Percentiles rank a stretch among this genome's conserved stretches.
These are phyloP conservation scores for Plasmodium reichenowi DNA, from an alignment of 169 alveolate species.

Conservation along the genomic window DNA sequence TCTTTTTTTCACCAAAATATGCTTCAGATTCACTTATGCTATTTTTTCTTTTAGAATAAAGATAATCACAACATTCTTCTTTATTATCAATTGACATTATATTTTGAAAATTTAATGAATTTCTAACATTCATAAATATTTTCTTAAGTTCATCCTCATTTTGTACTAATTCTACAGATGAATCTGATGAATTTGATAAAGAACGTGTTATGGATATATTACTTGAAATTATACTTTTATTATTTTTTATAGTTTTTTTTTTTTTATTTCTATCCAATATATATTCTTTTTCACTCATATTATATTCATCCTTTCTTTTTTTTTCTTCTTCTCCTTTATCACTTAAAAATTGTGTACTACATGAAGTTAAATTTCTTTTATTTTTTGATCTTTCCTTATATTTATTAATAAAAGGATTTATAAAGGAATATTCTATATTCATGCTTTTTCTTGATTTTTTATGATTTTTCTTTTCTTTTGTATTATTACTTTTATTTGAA, in stretches of 20 bases:
- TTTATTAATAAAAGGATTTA: conserved; percentile 52
- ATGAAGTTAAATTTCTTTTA: neutral
- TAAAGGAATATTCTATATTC: conserved; percentile 70
- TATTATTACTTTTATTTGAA: neutral
- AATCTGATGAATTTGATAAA: conserved; percentile 29
- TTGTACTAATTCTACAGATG: conserved; percentile 73
- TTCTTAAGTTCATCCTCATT: conserved; percentile 59
- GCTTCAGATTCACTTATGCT: conserved; percentile 73
- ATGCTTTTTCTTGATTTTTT: conserved; percentile 57
- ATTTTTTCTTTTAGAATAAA: conserved; percentile 38
- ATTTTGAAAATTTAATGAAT: conserved; percentile 67
- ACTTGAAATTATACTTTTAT: neutral
- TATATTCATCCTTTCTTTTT: conserved; percentile 1
- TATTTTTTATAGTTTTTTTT: neutral
- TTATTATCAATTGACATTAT: conserved; percentile 33
- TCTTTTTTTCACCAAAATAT: conserved; percentile 39
- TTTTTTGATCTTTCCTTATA: conserved; percentile 7
- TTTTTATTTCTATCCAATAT: neutral
- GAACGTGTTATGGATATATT: conserved; percentile 12
- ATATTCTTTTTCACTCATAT: neutral
- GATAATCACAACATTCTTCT: neutral
- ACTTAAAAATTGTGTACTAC: neutral
- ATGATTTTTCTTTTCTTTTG: neutral
- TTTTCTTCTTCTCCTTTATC: neutral
- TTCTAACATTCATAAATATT: conserved; percentile 73